Evolutionary conservation across 2,329 filamentous ascomycete species (phyloP).

Genomic region (Alternaria solani): DNA sequence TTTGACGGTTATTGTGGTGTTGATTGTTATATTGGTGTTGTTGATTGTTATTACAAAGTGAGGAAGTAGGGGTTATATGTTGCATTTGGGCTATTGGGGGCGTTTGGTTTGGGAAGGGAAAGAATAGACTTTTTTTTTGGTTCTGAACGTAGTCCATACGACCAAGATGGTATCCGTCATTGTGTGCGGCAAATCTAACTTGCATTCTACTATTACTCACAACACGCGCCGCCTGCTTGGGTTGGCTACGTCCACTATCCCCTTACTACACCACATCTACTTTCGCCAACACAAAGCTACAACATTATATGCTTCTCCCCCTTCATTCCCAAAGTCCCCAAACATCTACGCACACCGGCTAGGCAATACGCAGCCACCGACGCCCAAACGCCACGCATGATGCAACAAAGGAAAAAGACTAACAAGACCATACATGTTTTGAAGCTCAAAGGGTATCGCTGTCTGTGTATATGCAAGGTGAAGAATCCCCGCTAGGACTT

Average conservation of each 20-base stretch:
- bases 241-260: too few species aligned
- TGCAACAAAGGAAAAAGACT: constrained; percentile 22
- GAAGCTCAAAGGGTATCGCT: constrained; percentile 11
- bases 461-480: constrained; percentile 10
- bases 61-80: too few species aligned
- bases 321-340: not conserved
- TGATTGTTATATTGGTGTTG: constrained; percentile 83
- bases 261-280: not conserved
- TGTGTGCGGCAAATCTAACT: not conserved
- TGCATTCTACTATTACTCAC: not conserved
- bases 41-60: constrained; percentile 72
- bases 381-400: constrained; percentile 29
- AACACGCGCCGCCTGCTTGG: too few species aligned
- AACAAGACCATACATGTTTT: constrained; percentile 2
- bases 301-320: not conserved
- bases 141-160: too few species aligned
- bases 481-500: not conserved
- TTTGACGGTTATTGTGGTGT: constrained; percentile 77
- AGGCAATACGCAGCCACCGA: not conserved
- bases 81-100: too few species aligned
- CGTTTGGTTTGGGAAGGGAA: too few species aligned
- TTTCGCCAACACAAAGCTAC: not conserved
- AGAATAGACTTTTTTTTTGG: too few species aligned
- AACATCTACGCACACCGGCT: not conserved
- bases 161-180: too few species aligned